Evolutionary conservation across 2,329 filamentous ascomycete species (phyloP).

Genomic region (Claviceps paspali): DNA sequence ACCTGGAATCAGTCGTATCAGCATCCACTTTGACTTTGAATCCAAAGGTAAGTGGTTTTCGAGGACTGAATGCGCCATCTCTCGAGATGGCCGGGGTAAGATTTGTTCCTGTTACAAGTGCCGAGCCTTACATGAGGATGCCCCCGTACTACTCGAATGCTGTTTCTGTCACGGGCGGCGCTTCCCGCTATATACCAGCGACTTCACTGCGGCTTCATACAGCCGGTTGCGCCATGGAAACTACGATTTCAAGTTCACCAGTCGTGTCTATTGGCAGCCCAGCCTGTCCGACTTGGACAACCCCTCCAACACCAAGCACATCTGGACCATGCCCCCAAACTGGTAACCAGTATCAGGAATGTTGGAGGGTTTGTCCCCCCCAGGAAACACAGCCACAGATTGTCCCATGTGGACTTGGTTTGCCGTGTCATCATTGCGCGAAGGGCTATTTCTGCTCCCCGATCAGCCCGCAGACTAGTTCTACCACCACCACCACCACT

Average conservation of each 20-base stretch:
- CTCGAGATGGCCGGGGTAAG: constrained; percentile 1
- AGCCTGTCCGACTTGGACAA: background rate
- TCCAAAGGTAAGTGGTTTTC: background rate
- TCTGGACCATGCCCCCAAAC: constrained; percentile 11
- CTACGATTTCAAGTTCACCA: background rate
- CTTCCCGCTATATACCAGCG: background rate
- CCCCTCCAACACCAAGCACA: background rate
- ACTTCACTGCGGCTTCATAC: background rate
- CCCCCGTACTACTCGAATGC: background rate
- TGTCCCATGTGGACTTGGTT: constrained; percentile 15
- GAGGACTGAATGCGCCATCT: background rate
- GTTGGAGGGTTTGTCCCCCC: constrained; percentile 17
- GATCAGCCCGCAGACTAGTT: background rate
- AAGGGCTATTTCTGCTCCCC: constrained; percentile 15
- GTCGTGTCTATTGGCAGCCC: background rate
- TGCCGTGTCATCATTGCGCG: constrained; percentile 17
- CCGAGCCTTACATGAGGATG: background rate
- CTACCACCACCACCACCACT: no score
- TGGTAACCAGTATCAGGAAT: constrained; percentile 16
- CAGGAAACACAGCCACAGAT: constrained; percentile 16
- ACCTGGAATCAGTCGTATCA: background rate
- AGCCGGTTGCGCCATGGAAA: background rate
- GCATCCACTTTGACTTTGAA: constrained; percentile 3
- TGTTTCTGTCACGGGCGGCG: background rate
- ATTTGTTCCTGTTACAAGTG: background rate